Evolutionary conservation across 768 basidiomycete species (phyloP), one percentile per base, ranked within the genome.

Genomic region (Polyporus arcularius): DNA sequence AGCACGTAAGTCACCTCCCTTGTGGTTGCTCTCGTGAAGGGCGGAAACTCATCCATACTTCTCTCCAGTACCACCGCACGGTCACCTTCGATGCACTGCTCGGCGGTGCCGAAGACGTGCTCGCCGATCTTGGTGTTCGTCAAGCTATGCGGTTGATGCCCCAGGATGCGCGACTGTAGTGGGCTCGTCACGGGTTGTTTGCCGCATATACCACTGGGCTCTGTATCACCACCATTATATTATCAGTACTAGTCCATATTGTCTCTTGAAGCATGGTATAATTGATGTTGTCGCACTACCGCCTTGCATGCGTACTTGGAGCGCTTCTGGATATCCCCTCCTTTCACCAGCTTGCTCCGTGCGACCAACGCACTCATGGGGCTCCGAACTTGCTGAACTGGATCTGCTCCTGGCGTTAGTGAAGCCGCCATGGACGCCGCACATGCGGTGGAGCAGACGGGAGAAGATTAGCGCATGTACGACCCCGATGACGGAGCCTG

Each of bases 141-240:
- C 90, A 92, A 71, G 90, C 90, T 0, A 82, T 92, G 67, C 82
- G 88, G 46, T 77, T 76, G 18, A 92, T 94, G 82, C 92, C 91
- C 2, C 80, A 79, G 78, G 82, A 88, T 62, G 79, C 79, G 32
- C 79, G 86, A 51, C 72, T 91, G 62, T 92, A 76, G 73, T 26
- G 52, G 2, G 30, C n/a, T 30, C 38, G 46, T 15, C 15, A 4
- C 21, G 21, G 4, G 0, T 45, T 4, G n/a, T n/a, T n/a, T 9
- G 43, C n/a, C 21, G 43, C n/a, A 45, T 45, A 45, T n/a, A 45
- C 43, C 43, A 4, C 16, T 21, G 31, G 9, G 21, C 21, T 48
- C 15, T 52, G 30, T 52, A 35, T 35, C 21, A 52, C 11, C 35
- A 52, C 9, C 10, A 39, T 31, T 38, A 5, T 18, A 35, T 32